These are phyloP conservation scores for Delphinella strobiligena DNA, from an alignment of 2,329 filamentous ascomycete genomes.

Conservation along the genomic window DNA sequence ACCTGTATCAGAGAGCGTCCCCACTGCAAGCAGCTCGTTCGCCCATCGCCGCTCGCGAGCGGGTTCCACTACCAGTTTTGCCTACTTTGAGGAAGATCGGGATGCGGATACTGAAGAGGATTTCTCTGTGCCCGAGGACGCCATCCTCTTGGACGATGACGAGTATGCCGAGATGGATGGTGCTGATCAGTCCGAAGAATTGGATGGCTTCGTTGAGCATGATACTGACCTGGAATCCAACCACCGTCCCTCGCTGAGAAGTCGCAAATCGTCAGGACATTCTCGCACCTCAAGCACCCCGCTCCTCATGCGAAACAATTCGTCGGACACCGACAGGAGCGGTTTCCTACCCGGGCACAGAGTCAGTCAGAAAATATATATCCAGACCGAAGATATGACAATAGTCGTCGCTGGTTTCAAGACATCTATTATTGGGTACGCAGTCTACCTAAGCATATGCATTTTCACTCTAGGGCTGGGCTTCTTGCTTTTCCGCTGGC, in stretches of 20 bases:
- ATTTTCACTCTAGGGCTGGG: constrained; percentile 61
- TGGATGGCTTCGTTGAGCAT: constrained; percentile 29
- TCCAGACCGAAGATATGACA: constrained; percentile 84
- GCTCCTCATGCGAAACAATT: constrained; percentile 61
- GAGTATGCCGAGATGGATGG: constrained; percentile 26
- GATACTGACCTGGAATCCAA: constrained; percentile 30
- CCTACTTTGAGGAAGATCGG: constrained; percentile 62
- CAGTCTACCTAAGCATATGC: constrained; percentile 59
- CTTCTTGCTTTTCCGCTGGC: constrained; percentile 79
- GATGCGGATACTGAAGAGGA: constrained; percentile 25
- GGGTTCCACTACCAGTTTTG: constrained; percentile 79
- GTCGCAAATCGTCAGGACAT: constrained; percentile 49
- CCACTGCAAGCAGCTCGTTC: constrained; percentile 85
- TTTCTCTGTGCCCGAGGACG: constrained; percentile 38
- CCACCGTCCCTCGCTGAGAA: constrained; percentile 27
- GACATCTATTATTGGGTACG: constrained; percentile 59
- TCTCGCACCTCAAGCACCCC: constrained; percentile 35
- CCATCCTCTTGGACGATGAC: constrained; percentile 35
- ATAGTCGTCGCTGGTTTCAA: constrained; percentile 87
- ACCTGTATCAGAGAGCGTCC: constrained; percentile 89
- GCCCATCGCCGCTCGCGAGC: constrained; percentile 69
- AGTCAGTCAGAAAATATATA: constrained; percentile 80
- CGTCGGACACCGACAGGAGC: constrained; percentile 56
- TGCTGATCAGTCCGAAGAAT: constrained; percentile 23
- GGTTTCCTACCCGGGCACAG: constrained; percentile 48